Evolutionary conservation across 2,329 filamentous ascomycete species (phyloP).

Genomic region (Epichloe baconii): DNA sequence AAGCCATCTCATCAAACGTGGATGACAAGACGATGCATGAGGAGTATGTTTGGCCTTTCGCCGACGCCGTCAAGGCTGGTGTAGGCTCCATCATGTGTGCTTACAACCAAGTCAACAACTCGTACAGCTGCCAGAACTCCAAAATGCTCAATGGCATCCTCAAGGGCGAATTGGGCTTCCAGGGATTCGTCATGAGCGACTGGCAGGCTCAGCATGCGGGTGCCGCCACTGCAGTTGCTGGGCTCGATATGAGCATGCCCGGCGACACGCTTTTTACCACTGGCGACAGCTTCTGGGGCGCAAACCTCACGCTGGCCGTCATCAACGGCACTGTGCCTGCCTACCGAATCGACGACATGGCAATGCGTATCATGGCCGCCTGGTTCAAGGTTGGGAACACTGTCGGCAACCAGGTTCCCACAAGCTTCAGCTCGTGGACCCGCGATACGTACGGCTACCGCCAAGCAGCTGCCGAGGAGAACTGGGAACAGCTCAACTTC

Average conservation of each 20-base stretch:
- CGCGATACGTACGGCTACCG: conserved; percentile 58
- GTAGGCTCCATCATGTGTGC: conserved; percentile 53
- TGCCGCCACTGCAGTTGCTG: conserved; percentile 52
- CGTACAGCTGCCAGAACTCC: conserved; percentile 68
- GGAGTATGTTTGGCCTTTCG: conserved; percentile 68
- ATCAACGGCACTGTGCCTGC: conserved; percentile 81
- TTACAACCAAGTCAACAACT: conserved; percentile 72
- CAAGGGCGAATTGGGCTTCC: conserved; percentile 70
- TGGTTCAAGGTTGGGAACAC: conserved; percentile 53
- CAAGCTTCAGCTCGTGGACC: conserved; percentile 88
- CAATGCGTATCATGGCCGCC: conserved; percentile 63
- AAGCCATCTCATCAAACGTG: conserved; percentile 46
- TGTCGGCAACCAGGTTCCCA: conserved; percentile 31
- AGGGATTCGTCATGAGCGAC: conserved; percentile 70
- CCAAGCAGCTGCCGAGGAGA: conserved; percentile 49
- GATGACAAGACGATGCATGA: conserved; percentile 67
- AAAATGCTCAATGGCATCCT: conserved; percentile 62
- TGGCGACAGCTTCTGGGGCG: conserved; percentile 65
- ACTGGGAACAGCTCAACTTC: conserved; percentile 57
- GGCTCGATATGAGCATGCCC: conserved; percentile 81
- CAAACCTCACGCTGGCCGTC: conserved; percentile 76
- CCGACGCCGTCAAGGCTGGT: conserved; percentile 55
- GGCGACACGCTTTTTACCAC: conserved; percentile 69
- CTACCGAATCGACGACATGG: conserved; percentile 87
- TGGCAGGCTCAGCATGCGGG: conserved; percentile 67